phyloP scores from a whole-genome alignment of 192 early-diverging fungal species.

The Linnemannia schmuckeri region DNA sequence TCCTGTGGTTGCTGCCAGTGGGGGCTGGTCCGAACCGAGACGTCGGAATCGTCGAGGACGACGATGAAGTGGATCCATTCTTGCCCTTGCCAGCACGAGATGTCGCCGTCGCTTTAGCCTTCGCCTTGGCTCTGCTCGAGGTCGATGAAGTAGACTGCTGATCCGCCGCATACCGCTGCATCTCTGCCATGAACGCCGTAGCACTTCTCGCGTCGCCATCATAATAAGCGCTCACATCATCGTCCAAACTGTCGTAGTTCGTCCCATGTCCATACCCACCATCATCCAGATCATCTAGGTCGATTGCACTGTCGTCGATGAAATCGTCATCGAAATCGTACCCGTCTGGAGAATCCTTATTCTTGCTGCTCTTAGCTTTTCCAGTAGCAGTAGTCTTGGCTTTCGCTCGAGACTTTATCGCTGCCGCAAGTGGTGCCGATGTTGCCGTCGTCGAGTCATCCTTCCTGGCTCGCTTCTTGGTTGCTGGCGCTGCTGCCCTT shows the following conservation, averaged over 20 bases:
- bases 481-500: not conserved
- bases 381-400: slow-evolving; percentile 21
- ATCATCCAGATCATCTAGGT: not conserved
- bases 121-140: no score
- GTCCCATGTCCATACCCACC: not conserved
- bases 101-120: not conserved
- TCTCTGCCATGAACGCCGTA: no score
- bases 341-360: not conserved
- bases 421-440: not conserved
- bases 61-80: not conserved
- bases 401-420: not conserved
- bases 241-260: slow-evolving; percentile 2
- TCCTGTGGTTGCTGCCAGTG: not conserved
- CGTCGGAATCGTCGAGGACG: not conserved
- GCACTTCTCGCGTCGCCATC: no score
- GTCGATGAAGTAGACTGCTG: no score
- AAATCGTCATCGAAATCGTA: slow-evolving; percentile 31
- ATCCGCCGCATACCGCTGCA: no score
- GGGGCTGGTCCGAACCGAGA: not conserved
- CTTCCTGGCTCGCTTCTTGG: slow-evolving; percentile 24
- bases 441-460: not conserved
- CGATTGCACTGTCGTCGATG: slow-evolving; percentile 10
- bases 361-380: slow-evolving; percentile 7
- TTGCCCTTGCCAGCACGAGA: not conserved
- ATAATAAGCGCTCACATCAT: not conserved